phyloP scores from a whole-genome alignment of 768 basidiomycete species.

The Hypsizygus marmoreus region DNA sequence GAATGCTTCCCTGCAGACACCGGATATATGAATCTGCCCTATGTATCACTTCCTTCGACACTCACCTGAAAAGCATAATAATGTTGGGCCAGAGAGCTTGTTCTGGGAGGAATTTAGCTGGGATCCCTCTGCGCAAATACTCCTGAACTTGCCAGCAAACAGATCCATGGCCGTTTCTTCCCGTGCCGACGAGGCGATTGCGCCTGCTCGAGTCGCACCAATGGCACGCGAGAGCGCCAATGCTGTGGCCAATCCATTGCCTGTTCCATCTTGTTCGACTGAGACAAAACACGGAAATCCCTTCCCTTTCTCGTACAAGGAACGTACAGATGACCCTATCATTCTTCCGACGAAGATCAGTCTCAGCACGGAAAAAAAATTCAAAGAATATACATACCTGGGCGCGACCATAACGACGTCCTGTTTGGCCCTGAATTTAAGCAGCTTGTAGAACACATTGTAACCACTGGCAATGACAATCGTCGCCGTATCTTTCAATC shows the following conservation, averaged over 20 bases:
- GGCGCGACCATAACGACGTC: conserved; percentile 71
- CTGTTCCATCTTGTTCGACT: conserved; percentile 62
- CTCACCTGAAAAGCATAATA: conserved; percentile 59
- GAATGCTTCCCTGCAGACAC: conserved; percentile 51
- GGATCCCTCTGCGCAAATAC: too few species aligned
- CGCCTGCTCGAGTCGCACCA: conserved; percentile 64
- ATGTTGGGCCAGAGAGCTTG: conserved; percentile 71
- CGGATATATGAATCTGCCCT: background rate
- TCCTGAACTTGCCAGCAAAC: conserved; percentile 42
- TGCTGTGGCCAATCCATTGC: conserved; percentile 44
- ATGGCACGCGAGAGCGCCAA: conserved; percentile 58
- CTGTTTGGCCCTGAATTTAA: conserved; percentile 53
- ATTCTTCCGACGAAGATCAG: conserved; percentile 39
- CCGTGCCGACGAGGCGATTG: conserved; percentile 60
- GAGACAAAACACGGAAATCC: conserved; percentile 70
- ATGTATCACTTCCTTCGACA: background rate
- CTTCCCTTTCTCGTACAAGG: conserved; percentile 57
- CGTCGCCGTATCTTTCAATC: conserved; percentile 47
- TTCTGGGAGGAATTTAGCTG: too few species aligned
- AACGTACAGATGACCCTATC: conserved; percentile 68
- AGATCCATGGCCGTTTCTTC: conserved; percentile 70
- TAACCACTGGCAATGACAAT: conserved; percentile 67
- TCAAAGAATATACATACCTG: conserved; percentile 34
- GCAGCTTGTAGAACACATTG: conserved; percentile 62
- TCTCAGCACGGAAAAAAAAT: too few species aligned